Evolutionary conservation across 371 early-diverging fungal species (phyloP).

Genomic region (Haplosporangium sp.): DNA sequence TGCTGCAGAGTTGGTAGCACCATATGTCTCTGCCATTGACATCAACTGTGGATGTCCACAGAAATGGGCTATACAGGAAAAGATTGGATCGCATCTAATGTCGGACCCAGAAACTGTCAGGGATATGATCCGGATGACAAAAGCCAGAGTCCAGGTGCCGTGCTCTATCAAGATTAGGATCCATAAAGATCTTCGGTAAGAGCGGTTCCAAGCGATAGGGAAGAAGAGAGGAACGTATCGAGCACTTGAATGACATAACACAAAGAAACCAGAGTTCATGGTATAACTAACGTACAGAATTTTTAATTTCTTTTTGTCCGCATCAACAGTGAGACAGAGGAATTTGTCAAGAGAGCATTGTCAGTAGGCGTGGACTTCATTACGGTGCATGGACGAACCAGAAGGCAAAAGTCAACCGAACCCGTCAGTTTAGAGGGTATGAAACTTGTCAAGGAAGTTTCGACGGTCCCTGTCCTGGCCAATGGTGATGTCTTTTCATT

Average conservation of each 20-base stretch:
- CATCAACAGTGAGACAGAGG: conserved; percentile 71
- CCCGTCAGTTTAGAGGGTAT: conserved; percentile 81
- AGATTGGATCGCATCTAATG: conserved; percentile 82
- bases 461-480: conserved; percentile 80
- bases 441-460: conserved; percentile 76
- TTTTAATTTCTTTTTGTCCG: neutral
- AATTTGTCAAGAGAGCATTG: conserved; percentile 82
- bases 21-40: conserved; percentile 84
- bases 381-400: conserved; percentile 86
- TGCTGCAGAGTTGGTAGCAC: conserved; percentile 86
- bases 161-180: conserved; percentile 87
- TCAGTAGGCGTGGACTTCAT: conserved; percentile 83
- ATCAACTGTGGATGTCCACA: conserved; percentile 93
- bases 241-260: neutral
- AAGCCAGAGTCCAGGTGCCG: conserved; percentile 72
- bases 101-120: conserved; percentile 82
- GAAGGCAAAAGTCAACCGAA: conserved; percentile 78
- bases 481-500: conserved; percentile 84
- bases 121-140: conserved; percentile 83
- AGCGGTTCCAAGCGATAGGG: neutral
- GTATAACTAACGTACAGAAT: neutral
- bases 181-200: conserved; percentile 73
- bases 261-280: neutral
- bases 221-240: neutral
- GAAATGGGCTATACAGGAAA: conserved; percentile 87